These are phyloP conservation scores for Leptographium procerum DNA, from an alignment of 2,329 filamentous ascomycete species.

Conservation along the genomic window DNA sequence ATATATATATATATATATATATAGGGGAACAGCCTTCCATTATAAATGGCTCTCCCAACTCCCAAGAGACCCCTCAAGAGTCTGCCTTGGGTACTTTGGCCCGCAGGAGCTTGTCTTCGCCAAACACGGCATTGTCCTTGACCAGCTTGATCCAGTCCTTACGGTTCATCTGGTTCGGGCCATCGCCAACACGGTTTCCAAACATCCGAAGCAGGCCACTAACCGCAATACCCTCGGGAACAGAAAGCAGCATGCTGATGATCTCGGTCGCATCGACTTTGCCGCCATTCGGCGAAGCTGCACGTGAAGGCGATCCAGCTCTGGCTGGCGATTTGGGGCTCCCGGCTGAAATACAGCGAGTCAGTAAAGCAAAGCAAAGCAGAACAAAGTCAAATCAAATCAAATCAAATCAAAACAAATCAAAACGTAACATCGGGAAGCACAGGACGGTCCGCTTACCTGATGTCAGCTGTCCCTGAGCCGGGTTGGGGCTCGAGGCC, in stretches of 20 bases:
- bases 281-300: conserved; percentile 22
- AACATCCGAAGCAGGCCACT: conserved; percentile 43
- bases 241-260: conserved; percentile 37
- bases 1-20: too few relatives aligned
- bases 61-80: not conserved
- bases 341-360: conserved; percentile 5
- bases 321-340: conserved; percentile 13
- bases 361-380: too few relatives aligned
- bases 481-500: conserved; percentile 46
- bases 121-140: conserved; percentile 41
- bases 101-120: conserved; percentile 42
- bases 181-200: conserved; percentile 38
- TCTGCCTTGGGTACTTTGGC: conserved; percentile 13
- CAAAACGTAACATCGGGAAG: not conserved
- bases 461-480: not conserved
- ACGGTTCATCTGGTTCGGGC: conserved; percentile 38
- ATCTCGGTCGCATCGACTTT: conserved; percentile 41
- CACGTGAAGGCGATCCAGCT: conserved; percentile 13
- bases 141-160: conserved; percentile 49
- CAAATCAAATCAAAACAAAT: too few relatives aligned
- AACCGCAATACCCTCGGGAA: conserved; percentile 41
- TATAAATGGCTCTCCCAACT: not conserved
- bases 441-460: not conserved
- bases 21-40: too few relatives aligned
- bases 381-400: too few relatives aligned